Evolutionary conservation across 768 basidiomycete species (phyloP), one percentile per base, ranked within the genome.

Genomic region (Pisolithus orientalis): DNA sequence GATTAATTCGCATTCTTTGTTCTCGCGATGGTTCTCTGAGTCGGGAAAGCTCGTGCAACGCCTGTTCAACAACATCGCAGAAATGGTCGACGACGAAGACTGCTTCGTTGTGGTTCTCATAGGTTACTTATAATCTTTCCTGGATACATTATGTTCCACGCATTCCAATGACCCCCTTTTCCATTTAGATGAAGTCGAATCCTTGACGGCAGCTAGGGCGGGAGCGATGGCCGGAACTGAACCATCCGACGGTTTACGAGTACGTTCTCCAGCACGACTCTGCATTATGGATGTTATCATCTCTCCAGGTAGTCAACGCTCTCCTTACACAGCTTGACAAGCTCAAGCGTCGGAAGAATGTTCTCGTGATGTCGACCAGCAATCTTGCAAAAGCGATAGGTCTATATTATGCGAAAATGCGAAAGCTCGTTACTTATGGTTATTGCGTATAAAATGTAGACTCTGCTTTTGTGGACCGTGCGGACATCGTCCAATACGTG

Each of bases 21-120:
- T 99, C 67, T 94, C 92, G 14, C 90, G 94, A 60, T 99, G 96
- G 95, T 99, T 98, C 71, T 97, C 94, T 0, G 96, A 99, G 65
- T 96, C 94, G 0, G 96, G 96, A 14, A 99, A 99, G 68, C 82
- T 99, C 28, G 96, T 99, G 1, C 95, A 98, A 62, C 82, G 88
- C 44, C 75, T 99, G 16, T 99, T 98, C 65, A 80, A 77, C 38
- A 88, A 80, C 53, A 92, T 99, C 52, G 89, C 80, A 38, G 94
- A 96, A 57, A 78, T 98, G 70, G 86, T 90, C 0, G 94, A 96
- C 47, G 94, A 97, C 60, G 90, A 94, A 56, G 83, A 85, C 52
- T 82, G 82, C 14, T 97, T 99, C 61, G 85, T 99, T 2, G 84
- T 96, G 4, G 91, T 99, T 16, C 76, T 99, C 40, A 99, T 99